Evolutionary conservation across 179 eudicot species (phyloP).

Genomic region (Spinacia oleracea): DNA sequence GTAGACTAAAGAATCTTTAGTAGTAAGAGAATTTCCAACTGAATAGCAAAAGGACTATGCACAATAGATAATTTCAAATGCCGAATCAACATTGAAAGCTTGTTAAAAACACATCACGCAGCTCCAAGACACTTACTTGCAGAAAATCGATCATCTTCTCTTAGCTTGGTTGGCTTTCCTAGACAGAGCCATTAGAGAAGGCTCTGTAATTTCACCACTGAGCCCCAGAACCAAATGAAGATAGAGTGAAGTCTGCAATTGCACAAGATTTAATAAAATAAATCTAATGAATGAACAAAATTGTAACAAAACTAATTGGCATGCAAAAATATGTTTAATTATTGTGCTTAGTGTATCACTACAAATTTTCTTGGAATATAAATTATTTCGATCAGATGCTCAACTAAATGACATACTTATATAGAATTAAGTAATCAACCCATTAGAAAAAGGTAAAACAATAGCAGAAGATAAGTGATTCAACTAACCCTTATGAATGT

Average conservation of each 20-base stretch:
- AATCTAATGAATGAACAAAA: neutral
- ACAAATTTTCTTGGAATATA: too few relatives aligned
- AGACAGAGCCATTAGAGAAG: slow-evolving; percentile 54
- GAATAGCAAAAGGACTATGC: neutral
- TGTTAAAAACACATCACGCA: neutral
- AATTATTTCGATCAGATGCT: too few relatives aligned
- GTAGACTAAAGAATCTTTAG: too few relatives aligned
- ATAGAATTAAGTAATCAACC: neutral
- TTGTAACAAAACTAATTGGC: neutral
- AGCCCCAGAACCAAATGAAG: slow-evolving; percentile 53
- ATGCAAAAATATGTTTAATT: neutral
- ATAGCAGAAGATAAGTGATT: neutral
- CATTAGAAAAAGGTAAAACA: neutral
- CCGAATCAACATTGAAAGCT: neutral
- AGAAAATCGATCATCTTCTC: slow-evolving; percentile 53
- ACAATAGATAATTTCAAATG: neutral
- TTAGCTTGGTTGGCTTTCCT: slow-evolving; percentile 51
- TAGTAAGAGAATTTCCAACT: too few relatives aligned
- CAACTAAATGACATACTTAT: too few relatives aligned
- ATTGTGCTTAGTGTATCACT: too few relatives aligned
- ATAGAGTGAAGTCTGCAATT: slow-evolving; percentile 48
- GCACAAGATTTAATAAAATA: neutral
- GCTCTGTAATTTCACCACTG: slow-evolving; percentile 54
- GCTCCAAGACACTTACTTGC: slow-evolving; percentile 37
- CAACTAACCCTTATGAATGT: slow-evolving; percentile 43